Conservation (phyloP, 2,329 filamentous ascomycete genomes). For the Bipolaris victoriae region DNA sequence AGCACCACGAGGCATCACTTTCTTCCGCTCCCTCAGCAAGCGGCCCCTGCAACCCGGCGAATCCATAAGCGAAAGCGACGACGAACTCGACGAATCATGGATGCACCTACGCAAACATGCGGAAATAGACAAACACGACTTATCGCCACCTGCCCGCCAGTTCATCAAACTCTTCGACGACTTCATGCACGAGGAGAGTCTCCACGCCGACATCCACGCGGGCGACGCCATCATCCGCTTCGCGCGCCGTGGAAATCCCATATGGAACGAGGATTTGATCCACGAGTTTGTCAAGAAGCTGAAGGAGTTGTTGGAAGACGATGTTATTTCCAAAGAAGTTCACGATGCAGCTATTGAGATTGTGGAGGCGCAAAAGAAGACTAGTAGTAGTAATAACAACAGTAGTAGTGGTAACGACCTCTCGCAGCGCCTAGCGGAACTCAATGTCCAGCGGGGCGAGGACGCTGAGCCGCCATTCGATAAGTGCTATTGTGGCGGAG, state of each 20-base stretch:
- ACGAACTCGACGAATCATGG: constrained; percentile 51
- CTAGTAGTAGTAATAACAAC: no score
- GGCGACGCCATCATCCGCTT: constrained; percentile 52
- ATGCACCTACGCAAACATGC: constrained; percentile 38
- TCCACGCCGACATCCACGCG: constrained; percentile 42
- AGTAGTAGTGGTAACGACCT: not conserved
- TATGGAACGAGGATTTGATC: constrained; percentile 30
- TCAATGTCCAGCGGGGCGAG: constrained; percentile 9
- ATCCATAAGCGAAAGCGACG: constrained; percentile 52
- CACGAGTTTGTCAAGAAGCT: constrained; percentile 43
- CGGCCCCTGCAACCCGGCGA: constrained; percentile 48
- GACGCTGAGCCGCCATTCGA: constrained; percentile 17
- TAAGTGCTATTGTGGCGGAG: constrained; percentile 28
- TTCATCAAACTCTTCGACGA: constrained; percentile 49
- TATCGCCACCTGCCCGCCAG: constrained; percentile 25
- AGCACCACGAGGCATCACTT: constrained; percentile 41
- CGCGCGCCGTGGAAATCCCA: constrained; percentile 26
- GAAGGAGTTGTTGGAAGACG: constrained; percentile 37
- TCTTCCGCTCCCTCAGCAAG: constrained; percentile 52
- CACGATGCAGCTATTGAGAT: constrained; percentile 24
- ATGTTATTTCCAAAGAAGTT: constrained; percentile 34
- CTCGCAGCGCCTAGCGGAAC: constrained; percentile 6
- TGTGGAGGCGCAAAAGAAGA: constrained; percentile 6
- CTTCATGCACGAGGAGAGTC: constrained; percentile 47
- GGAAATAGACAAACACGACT: constrained; percentile 22